Base-by-base conservation (phyloP, 352 stramenopile genomes). In the Phytopythium boreale region DNA sequence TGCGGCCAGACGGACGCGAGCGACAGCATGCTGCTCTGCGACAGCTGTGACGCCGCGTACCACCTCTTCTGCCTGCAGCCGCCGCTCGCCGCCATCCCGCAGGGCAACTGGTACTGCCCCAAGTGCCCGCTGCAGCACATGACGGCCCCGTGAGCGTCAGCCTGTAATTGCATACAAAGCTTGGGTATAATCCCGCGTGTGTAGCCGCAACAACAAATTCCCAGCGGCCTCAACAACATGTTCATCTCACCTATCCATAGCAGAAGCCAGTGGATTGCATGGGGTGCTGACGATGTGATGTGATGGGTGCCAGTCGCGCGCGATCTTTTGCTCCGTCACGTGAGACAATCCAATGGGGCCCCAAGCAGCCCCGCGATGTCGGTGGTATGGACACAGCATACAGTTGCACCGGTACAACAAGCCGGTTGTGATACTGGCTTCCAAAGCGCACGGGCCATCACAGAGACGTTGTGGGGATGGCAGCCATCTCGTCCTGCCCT, bases 31-130 rank as follows among this genome's bases (percentile, higher is more conserved):
- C 64, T 95, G 51, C 66, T 95, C 22, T 96, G 88, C 51, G 85
- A 94, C 64, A 93, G 82, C 59, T 96, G 88, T 57, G 88, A 96
- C 64, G 88, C 79, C 7, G 82, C 84, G 11, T 93, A 93, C 66
- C 88, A 96, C 62, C 77, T 88, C 56, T 92, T 90, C 66, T 96
- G 88, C 68, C 77, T 93, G 7, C 67, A 80, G 27, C 86, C 86
- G 44, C 77, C 81, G 20, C 72, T 93, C 0, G 41, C 68, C 29
- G 71, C 70, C 36, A 93, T 94, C 43, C 88, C 86, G 50, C 44
- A 70, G 20, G 84, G 81, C 26, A 84, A 94, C 61, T 96, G 88
- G 88, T 95, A 88, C 71, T 96, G 88, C 66, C 76, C 75, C 11
- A 73, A 71, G 57, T 96, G 88, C 49, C 85, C 83, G 14, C 29